Evolutionary conservation across 2,329 filamentous ascomycete species (phyloP), one percentile per base, ranked within the genome.

Genomic region (Camillea tinctor): DNA sequence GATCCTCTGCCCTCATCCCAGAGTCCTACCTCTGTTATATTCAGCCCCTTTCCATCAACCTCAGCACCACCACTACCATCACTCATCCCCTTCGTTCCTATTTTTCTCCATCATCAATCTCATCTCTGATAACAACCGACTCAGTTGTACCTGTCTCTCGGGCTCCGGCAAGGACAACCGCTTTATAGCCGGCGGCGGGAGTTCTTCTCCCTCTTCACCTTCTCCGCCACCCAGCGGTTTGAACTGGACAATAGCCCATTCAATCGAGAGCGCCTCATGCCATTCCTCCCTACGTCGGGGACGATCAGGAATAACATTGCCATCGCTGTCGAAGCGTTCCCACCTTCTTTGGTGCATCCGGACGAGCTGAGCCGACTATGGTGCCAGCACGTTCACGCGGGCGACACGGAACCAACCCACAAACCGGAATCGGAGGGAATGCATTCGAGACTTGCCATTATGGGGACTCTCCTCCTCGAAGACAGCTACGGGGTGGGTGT

Each of bases 241-340:
- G 54, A 73, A 70, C 49, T 67, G 64, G 49, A 73, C 60, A 6
- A 71, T 66, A 8, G 68, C 69, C 71, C 70, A 73, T 52, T 69
- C 64, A 1, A 26, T 26, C 0, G 8, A 4, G 1, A 71, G 58
- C 4, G 65, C 57, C 0, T 50, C 9, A 0, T 61, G 52, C 67
- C 65, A 69, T 5, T 58, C 61, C 0, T 44, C 50, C 5, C 53
- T 19, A 13, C 64, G 55, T 22, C 65, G 60, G 13, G 48, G 2
- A 9, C 21, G 52, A 13, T 24, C 23, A 2, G 60, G 55, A 2
- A 66, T 8, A 2, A 59, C 8, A 5, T 65, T 61, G 20, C 69
- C 68, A 50, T 22, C 56, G 36, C 62, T 60, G 54, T 69, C 63
- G 30, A 60, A 63, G 21, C 64, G 69, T 63, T 66, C 66, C 69